Evolutionary conservation across 2,329 filamentous ascomycete species (phyloP).

Genomic region (Leptographium lundbergii): DNA sequence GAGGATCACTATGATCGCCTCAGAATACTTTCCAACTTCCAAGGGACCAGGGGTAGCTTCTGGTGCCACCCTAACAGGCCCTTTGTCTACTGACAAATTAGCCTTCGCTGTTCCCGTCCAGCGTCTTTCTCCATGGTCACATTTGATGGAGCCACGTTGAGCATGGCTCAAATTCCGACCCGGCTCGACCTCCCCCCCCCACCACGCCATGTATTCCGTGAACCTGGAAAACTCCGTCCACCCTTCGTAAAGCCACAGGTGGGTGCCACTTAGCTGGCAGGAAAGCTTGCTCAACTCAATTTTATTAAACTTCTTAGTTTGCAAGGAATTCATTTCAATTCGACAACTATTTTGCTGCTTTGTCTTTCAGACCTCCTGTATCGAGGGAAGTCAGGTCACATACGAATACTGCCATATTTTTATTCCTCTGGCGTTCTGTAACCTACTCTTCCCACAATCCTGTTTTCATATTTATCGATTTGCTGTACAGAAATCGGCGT

Average conservation of each 20-base stretch:
- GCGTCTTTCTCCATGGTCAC: slow-evolving; percentile 6
- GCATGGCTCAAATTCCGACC: slow-evolving; percentile 19
- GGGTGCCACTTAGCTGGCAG: background rate
- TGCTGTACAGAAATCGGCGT: background rate
- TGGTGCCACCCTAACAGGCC: slow-evolving; percentile 9
- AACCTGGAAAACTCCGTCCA: background rate
- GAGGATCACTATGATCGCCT: slow-evolving; percentile 1
- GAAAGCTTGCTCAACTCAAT: background rate
- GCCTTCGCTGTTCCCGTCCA: slow-evolving; percentile 14
- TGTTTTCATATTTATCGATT: background rate
- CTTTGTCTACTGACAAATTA: slow-evolving; percentile 17
- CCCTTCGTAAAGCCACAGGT: background rate
- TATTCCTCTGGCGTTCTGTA: background rate
- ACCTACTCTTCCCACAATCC: background rate
- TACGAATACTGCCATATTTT: background rate
- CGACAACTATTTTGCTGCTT: background rate
- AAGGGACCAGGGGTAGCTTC: slow-evolving; percentile 3
- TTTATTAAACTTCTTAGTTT: background rate
- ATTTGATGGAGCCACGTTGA: slow-evolving; percentile 23
- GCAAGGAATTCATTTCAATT: background rate
- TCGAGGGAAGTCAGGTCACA: background rate
- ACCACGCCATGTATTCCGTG: slow-evolving; percentile 4
- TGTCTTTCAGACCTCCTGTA: background rate
- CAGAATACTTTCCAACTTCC: background rate
- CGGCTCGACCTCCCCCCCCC: slow-evolving; percentile 8